A percentile compares a stretch with the other conserved stretches of the same genome.
Evolutionary conservation across 225 moss, liverwort and hornwort genomes (phyloP).

Genomic region (Asterella californica): DNA sequence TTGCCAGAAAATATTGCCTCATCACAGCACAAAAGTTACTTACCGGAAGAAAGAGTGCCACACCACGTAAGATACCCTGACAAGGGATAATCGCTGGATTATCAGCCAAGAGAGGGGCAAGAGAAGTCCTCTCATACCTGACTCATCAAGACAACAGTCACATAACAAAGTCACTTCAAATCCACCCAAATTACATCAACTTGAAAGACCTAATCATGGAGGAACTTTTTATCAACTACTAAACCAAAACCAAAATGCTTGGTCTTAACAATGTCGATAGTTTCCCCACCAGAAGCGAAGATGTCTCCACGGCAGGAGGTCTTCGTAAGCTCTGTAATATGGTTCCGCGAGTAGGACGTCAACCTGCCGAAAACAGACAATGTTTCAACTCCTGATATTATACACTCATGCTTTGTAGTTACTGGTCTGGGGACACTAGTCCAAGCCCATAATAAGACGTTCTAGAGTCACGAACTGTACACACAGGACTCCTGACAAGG

Average conservation of each 20-base stretch:
- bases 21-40: constrained; percentile 11
- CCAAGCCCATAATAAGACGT: not conserved
- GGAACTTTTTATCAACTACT: not conserved
- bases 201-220: not conserved
- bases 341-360: constrained; percentile 83
- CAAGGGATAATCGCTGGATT: constrained; percentile 60
- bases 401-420: not conserved
- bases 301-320: constrained; percentile 77
- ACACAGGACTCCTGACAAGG: not conserved
- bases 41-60: constrained; percentile 73
- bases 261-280: not conserved
- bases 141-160: not conserved
- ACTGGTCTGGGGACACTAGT: too few species aligned
- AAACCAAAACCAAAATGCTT: not conserved
- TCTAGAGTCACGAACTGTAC: not conserved
- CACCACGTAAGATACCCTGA: constrained; percentile 61
- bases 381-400: not conserved
- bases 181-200: not conserved
- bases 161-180: not conserved
- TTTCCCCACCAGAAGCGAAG: constrained; percentile 74
- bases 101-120: constrained; percentile 60
- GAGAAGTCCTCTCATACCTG: constrained; percentile 71
- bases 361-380: constrained; percentile 49
- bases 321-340: constrained; percentile 68
- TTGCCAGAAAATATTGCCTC: not conserved